Evolutionary conservation across 768 basidiomycete species (phyloP).

Genomic region (Solioccasus polychromus): DNA sequence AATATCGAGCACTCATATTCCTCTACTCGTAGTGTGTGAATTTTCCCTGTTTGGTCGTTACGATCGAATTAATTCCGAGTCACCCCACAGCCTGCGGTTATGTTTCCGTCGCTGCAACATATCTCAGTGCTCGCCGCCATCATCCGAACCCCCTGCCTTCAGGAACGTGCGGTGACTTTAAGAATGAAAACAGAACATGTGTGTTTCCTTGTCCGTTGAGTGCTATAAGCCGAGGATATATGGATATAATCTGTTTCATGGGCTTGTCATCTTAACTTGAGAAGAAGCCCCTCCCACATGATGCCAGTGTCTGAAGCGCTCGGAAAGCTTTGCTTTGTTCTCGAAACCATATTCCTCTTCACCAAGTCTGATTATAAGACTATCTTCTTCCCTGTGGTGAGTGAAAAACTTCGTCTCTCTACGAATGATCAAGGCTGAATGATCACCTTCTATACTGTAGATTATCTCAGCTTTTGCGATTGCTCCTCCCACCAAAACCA

Average conservation of each 20-base stretch:
- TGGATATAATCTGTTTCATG: background rate
- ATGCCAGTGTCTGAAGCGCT: background rate
- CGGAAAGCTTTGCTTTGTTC: conserved; percentile 9
- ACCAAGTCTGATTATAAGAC: conserved; percentile 36
- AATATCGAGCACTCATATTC: no score
- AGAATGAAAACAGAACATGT: background rate
- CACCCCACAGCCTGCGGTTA: no score
- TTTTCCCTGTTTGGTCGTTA: no score
- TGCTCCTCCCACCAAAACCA: background rate
- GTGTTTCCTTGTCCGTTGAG: background rate
- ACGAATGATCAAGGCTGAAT: background rate
- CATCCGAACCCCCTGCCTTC: no score
- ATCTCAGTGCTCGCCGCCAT: no score
- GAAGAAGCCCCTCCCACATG: background rate
- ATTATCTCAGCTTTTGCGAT: conserved; percentile 7
- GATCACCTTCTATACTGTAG: background rate
- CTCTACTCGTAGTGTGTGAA: no score
- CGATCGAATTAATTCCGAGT: no score
- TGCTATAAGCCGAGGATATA: background rate
- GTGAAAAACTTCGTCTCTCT: background rate
- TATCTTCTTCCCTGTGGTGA: conserved; percentile 34
- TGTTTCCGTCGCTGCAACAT: no score
- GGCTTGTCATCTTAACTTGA: background rate
- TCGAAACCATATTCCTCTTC: conserved; percentile 33
- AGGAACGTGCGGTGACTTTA: no score